Base-by-base conservation (phyloP, 2,329 filamentous ascomycete genomes). In the Ascochyta koolunga region DNA sequence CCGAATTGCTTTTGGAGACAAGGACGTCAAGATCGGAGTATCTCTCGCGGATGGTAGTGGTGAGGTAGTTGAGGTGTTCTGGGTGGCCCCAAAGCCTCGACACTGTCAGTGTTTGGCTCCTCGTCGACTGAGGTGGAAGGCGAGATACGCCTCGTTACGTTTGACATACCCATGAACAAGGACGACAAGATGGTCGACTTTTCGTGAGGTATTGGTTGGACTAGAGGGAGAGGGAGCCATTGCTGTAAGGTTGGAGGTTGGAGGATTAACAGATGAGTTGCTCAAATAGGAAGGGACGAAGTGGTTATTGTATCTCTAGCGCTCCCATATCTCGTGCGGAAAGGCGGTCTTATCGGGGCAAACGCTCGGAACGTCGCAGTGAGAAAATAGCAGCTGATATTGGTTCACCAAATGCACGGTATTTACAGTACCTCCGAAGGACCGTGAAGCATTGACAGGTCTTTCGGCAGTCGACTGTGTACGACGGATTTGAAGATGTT, bases 11-110 rank as follows among this genome's bases (percentile, higher is more conserved):
- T 71, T 89, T 88, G 3, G 86, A 85, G 7, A 90, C 81, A 11
- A 93, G 80, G 24, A 93, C 82, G 68, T 91, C 84, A 18, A 93
- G 78, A 59, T 83, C 79, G 1, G 85, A 71, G 67, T 89, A 81
- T 55, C 83, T 78, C 22, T 82, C 81, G 57, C 86, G 84, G 7
- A 95, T 77, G 8, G 83, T 80, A 58, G 86, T 85, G 53, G 87
- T 87, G 54, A 93, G 79, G 50, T 84, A 86, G 56, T 80, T 80
- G 75, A 93, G 83, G 73, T 95, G 89, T 41, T 80, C 79, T 1
- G 90, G 90, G 60, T 91, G 90, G 18, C 90, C 90, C 90, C 90
- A 93, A 61, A 93, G 81, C 77, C 90, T 83, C 60, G 37, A 22
- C 2, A 37, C 54, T 33, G 57, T 68, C 50, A 68, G 60, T 43